Percentiles rank a stretch among this genome's conserved stretches.
Conservation (phyloP, 78 protist genomes). For the Dictyostelium discoideum region DNA sequence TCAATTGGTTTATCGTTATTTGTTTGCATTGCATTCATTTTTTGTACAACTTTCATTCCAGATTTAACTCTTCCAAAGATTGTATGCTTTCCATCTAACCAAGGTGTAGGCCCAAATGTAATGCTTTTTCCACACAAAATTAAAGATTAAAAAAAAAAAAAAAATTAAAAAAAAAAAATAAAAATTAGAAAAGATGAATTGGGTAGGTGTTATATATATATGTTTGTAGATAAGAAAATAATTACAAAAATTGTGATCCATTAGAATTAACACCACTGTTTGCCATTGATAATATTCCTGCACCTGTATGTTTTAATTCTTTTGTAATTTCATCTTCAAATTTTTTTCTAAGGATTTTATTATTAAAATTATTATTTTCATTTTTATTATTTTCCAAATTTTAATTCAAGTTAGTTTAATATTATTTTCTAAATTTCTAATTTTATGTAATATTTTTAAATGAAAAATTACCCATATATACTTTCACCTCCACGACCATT, state of each 20-base stretch:
- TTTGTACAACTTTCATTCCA: constrained; percentile 88
- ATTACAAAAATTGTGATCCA: constrained; percentile 90
- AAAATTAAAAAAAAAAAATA: neutral
- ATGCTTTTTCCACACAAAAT: neutral
- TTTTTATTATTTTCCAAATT: too few relatives aligned
- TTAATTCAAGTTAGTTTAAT: too few relatives aligned
- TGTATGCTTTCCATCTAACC: constrained; percentile 92
- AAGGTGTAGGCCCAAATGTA: constrained; percentile 91
- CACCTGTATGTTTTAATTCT: constrained; percentile 91
- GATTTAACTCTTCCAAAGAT: constrained; percentile 89
- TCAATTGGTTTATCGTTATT: constrained; percentile 73
- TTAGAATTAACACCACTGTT: constrained; percentile 75
- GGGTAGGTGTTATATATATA: too few relatives aligned
- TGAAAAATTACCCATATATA: constrained; percentile 86
- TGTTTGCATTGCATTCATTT: constrained; percentile 63
- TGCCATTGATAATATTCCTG: constrained; percentile 95
- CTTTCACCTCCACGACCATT: constrained; percentile 94
- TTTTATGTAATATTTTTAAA: neutral
- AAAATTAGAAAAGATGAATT: too few relatives aligned
- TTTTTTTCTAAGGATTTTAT: neutral
- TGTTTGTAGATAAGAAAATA: neutral
- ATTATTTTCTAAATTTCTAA: too few relatives aligned
- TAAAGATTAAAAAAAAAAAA: neutral
- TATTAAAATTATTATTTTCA: neutral
- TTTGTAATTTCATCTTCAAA: constrained; percentile 90